These are phyloP conservation scores for Neophaeococcomyces mojaviensis DNA, from an alignment of 2,329 filamentous ascomycete genomes.

Conservation along the genomic window DNA sequence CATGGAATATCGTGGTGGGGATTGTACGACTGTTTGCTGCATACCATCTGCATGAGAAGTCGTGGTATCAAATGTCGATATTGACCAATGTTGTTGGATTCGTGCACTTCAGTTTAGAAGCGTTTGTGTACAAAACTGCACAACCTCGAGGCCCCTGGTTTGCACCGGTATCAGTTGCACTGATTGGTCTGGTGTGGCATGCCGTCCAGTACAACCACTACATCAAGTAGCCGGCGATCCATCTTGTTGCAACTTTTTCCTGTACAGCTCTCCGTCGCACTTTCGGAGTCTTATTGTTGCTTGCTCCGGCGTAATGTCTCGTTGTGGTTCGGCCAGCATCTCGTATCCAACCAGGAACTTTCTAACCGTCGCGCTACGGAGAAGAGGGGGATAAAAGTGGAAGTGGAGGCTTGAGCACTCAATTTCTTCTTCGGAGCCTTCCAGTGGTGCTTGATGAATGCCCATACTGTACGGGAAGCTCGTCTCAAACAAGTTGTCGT, in stretches of 20 bases:
- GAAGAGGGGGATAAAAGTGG: slow-evolving; percentile 92
- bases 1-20: slow-evolving; percentile 74
- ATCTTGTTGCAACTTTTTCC: slow-evolving; percentile 48
- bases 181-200: slow-evolving; percentile 55
- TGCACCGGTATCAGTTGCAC: slow-evolving; percentile 52
- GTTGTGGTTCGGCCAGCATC: slow-evolving; percentile 92
- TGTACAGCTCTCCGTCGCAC: slow-evolving; percentile 76
- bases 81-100: slow-evolving; percentile 76
- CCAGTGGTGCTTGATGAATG: slow-evolving; percentile 86
- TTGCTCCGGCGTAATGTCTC: slow-evolving; percentile 96
- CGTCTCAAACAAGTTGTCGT: slow-evolving; percentile 96
- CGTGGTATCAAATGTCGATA: slow-evolving; percentile 70
- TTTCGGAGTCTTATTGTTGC: slow-evolving; percentile 69
- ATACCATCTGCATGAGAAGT: slow-evolving; percentile 66
- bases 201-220: slow-evolving; percentile 62
- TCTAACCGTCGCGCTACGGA: slow-evolving; percentile 84
- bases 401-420: slow-evolving; percentile 88
- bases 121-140: slow-evolving; percentile 69
- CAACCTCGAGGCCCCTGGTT: slow-evolving; percentile 54
- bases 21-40: slow-evolving; percentile 75
- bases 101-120: slow-evolving; percentile 72
- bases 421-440: slow-evolving; percentile 72
- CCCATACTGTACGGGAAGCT: slow-evolving; percentile 97
- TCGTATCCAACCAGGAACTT: slow-evolving; percentile 98
- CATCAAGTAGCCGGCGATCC: slow-evolving; percentile 34